Evolutionary conservation across 192 early-diverging fungal species (phyloP).

Genomic region (Rhizophagus clarus): DNA sequence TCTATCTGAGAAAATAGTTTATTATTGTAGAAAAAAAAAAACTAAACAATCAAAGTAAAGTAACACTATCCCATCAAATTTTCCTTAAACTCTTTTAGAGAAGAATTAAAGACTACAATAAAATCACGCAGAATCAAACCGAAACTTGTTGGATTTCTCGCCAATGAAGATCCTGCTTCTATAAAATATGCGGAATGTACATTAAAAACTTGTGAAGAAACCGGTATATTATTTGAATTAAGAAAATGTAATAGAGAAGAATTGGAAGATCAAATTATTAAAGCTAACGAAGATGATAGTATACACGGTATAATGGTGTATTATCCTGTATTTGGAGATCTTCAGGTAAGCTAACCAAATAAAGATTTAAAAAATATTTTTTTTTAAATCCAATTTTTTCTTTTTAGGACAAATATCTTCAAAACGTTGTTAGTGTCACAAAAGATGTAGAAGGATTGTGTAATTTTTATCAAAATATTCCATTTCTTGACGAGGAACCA

Average conservation of each 20-base stretch:
- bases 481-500: conserved; percentile 79
- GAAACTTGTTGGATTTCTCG: conserved; percentile 90
- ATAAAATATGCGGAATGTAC: conserved; percentile 96
- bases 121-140: conserved; percentile 63
- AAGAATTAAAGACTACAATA: conserved; percentile 64
- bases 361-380: not conserved
- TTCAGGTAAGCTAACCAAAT: conserved; percentile 60
- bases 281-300: conserved; percentile 81
- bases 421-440: conserved; percentile 80
- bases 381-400: not conserved
- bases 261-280: conserved; percentile 80
- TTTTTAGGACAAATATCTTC: conserved; percentile 84
- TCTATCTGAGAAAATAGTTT: not conserved
- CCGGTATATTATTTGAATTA: conserved; percentile 90
- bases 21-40: not conserved
- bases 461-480: conserved; percentile 96
- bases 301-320: conserved; percentile 99
- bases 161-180: conserved; percentile 92
- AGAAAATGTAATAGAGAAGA: conserved; percentile 79
- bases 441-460: conserved; percentile 99
- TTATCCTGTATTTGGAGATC: conserved; percentile 95
- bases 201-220: conserved; percentile 86
- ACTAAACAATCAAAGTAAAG: too few relatives aligned
- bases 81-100: conserved; percentile 38
- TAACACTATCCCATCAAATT: too few relatives aligned